Conservation (phyloP, 139 green algal genomes). For the Axilococcus clingmanii region DNA sequence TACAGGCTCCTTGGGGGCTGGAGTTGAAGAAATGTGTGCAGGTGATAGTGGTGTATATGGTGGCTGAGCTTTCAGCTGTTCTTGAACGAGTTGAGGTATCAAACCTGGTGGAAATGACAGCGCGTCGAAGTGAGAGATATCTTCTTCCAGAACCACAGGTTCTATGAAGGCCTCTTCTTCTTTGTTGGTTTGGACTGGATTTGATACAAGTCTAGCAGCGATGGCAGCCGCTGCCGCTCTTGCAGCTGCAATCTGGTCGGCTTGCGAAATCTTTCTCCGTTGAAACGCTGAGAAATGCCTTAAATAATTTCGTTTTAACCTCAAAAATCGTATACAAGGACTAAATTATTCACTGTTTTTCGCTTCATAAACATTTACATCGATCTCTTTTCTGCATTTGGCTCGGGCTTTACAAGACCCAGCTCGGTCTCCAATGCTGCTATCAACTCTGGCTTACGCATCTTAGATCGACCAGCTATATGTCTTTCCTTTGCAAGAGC, state of each 20-base stretch:
- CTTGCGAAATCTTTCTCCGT: too few species aligned
- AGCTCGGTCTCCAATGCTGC: conserved; percentile 2
- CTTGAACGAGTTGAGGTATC: conserved; percentile 53
- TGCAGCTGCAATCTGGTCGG: background rate
- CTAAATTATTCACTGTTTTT: background rate
- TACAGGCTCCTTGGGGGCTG: conserved; percentile 38
- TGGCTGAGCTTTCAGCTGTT: conserved; percentile 41
- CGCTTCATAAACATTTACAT: background rate
- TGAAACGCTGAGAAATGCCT: too few species aligned
- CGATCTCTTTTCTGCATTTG: background rate
- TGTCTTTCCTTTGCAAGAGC: conserved; percentile 4
- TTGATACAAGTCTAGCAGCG: background rate
- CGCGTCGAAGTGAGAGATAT: conserved; percentile 24
- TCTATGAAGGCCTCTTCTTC: background rate
- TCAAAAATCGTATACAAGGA: background rate
- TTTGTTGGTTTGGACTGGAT: background rate
- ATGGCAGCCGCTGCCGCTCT: conserved; percentile 5
- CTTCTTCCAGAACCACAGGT: background rate
- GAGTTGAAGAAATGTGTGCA: conserved; percentile 26
- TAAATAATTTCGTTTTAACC: too few species aligned
- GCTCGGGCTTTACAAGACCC: too few species aligned
- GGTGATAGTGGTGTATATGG: conserved; percentile 46
- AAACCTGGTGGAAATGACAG: conserved; percentile 67
- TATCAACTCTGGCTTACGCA: conserved; percentile 19
- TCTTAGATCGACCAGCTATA: conserved; percentile 3